Percentiles rank a stretch among this genome's conserved stretches.
Evolutionary conservation across 805 yeast species (phyloP).

Genomic region (Ogataea zsoltii): DNA sequence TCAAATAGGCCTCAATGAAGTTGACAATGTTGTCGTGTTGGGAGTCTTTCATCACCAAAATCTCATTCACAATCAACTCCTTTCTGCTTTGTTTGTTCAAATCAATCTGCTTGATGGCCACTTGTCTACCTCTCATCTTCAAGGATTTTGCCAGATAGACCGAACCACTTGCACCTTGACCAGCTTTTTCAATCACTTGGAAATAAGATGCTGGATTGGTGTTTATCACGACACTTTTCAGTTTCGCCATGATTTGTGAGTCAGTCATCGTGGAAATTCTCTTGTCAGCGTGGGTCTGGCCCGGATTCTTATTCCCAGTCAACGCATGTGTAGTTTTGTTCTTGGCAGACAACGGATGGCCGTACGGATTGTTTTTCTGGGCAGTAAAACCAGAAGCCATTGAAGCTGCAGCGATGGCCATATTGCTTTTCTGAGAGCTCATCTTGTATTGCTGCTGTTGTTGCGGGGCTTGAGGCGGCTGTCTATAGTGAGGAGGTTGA

Average conservation of each 20-base stretch:
- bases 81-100: constrained; percentile 88
- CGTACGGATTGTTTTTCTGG: constrained; percentile 16
- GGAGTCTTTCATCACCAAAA: constrained; percentile 93
- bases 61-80: constrained; percentile 93
- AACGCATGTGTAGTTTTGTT: constrained; percentile 27
- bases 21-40: constrained; percentile 95
- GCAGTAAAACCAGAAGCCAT: constrained; percentile 21
- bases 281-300: constrained; percentile 40
- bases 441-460: constrained; percentile 20
- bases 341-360: constrained; percentile 28
- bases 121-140: constrained; percentile 54
- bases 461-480: constrained; percentile 7
- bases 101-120: constrained; percentile 97
- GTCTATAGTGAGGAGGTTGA: constrained; percentile 12
- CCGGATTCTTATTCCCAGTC: constrained; percentile 24
- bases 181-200: constrained; percentile 79
- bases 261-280: constrained; percentile 73
- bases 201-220: constrained; percentile 85
- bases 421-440: constrained; percentile 18
- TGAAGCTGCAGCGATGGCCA: constrained; percentile 40
- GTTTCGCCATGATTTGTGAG: constrained; percentile 77
- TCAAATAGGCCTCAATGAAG: constrained; percentile 84
- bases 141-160: constrained; percentile 81
- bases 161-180: constrained; percentile 98
- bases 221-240: constrained; percentile 78